Evolutionary conservation across 805 yeast genomes (phyloP).

Genomic region (Cyberlindnera galapagoensis): DNA sequence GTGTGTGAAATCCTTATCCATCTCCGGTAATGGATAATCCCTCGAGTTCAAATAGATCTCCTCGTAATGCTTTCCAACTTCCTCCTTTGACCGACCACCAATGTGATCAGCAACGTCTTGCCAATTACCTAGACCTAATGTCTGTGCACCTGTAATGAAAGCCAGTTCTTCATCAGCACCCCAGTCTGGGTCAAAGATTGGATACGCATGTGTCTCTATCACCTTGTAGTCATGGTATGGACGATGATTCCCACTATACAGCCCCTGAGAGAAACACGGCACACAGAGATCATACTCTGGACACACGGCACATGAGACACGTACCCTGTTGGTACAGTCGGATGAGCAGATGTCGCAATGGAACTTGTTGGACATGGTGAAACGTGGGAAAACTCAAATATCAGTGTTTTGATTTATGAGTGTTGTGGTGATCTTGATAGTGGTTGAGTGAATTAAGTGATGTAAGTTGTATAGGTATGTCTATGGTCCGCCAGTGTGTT

Average conservation of each 20-base stretch:
- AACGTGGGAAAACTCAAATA: no score
- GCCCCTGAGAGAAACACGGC: conserved; percentile 89
- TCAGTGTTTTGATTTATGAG: no score
- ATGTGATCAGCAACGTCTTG: conserved; percentile 96
- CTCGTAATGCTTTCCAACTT: conserved; percentile 79
- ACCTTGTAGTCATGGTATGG: conserved; percentile 92
- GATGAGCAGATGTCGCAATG: conserved; percentile 97
- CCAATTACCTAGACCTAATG: conserved; percentile 93
- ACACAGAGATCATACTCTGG: conserved; percentile 95
- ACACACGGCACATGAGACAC: conserved; percentile 90
- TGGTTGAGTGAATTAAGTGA: no score
- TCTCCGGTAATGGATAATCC: conserved; percentile 84
- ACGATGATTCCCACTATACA: conserved; percentile 74
- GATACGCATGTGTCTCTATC: conserved; percentile 91
- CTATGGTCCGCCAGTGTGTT: no score
- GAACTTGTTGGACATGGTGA: no score
- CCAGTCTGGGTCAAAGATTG: conserved; percentile 87
- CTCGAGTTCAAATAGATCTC: conserved; percentile 60
- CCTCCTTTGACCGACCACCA: conserved; percentile 88
- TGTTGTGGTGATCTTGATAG: no score
- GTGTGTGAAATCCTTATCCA: conserved; percentile 57
- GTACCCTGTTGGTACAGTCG: conserved; percentile 87
- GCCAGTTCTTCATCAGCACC: conserved; percentile 97
- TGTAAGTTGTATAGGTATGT: no score
- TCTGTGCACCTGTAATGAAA: conserved; percentile 86